Percentiles rank a stretch among this genome's conserved stretches.
Conservation (phyloP, 1,284 basidiomycete genomes). For the Ustilago cynodontis region DNA sequence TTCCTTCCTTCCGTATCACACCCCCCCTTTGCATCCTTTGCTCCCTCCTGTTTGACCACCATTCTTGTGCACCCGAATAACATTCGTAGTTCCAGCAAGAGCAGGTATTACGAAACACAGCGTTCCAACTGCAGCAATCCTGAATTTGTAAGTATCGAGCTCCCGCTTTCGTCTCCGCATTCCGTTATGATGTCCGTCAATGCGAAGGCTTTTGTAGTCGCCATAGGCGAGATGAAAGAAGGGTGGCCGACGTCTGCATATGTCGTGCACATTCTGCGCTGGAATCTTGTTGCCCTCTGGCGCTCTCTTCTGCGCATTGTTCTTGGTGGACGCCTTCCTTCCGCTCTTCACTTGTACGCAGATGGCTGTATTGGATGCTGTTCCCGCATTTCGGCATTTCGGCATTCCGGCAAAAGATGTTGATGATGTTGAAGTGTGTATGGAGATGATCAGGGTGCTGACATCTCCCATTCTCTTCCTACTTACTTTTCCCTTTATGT, state of each 20-base stretch:
- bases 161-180: neutral
- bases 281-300: conserved; percentile 3
- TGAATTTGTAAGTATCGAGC: conserved; percentile 27
- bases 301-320: conserved; percentile 12
- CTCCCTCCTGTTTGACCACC: neutral
- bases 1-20: conserved; percentile 1
- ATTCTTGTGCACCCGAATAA: neutral
- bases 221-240: conserved; percentile 22
- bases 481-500: neutral
- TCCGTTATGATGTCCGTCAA: conserved; percentile 5
- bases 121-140: conserved; percentile 6
- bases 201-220: neutral
- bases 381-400: neutral
- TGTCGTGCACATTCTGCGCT: conserved; percentile 8
- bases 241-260: neutral
- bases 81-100: conserved; percentile 14
- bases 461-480: neutral
- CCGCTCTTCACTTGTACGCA: neutral
- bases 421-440: neutral
- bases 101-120: conserved; percentile 15
- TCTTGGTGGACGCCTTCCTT: neutral
- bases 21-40: neutral
- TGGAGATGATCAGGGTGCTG: conserved; percentile 3
- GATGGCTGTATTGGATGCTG: neutral
- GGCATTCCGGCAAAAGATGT: neutral